Percentiles rank a stretch among this genome's conserved stretches.
These are phyloP conservation scores for Cotoneaster glaucophyllus DNA, from an alignment of 306 rosid species.

Conservation along the genomic window DNA sequence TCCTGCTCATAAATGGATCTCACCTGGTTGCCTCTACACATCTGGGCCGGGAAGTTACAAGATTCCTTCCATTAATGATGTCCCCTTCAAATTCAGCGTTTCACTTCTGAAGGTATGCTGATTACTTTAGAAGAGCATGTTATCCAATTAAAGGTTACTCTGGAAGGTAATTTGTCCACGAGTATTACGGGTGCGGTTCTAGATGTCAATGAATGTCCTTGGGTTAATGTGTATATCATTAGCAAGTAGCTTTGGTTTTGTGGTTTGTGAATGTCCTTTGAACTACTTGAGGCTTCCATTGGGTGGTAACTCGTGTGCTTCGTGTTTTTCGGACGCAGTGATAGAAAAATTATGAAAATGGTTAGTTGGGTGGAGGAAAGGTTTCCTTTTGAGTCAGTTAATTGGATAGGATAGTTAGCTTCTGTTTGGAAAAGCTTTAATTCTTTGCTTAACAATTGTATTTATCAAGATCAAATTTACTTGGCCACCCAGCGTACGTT, in stretches of 20 bases:
- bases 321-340: no score
- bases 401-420: not conserved
- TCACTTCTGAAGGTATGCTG: slow-evolving; percentile 78
- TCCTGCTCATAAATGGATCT: slow-evolving; percentile 80
- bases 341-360: not conserved
- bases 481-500: not conserved
- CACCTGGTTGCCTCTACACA: slow-evolving; percentile 66
- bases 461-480: not conserved
- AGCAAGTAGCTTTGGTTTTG: not conserved
- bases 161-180: not conserved
- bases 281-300: not conserved
- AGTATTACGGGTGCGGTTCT: not conserved
- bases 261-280: not conserved
- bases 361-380: not conserved
- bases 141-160: not conserved
- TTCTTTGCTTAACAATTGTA: not conserved
- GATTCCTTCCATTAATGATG: slow-evolving; percentile 80
- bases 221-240: not conserved
- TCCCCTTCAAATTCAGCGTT: slow-evolving; percentile 69
- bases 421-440: not conserved
- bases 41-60: slow-evolving; percentile 86
- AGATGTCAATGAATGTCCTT: not conserved
- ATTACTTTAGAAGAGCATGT: not conserved
- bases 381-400: not conserved
- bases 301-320: not conserved